A percentile compares a stretch with the other conserved stretches of the same genome.
Evolutionary conservation across 495 filamentous ascomycete species (phyloP).

Genomic region (Podospora bellae-mahoneyi): DNA sequence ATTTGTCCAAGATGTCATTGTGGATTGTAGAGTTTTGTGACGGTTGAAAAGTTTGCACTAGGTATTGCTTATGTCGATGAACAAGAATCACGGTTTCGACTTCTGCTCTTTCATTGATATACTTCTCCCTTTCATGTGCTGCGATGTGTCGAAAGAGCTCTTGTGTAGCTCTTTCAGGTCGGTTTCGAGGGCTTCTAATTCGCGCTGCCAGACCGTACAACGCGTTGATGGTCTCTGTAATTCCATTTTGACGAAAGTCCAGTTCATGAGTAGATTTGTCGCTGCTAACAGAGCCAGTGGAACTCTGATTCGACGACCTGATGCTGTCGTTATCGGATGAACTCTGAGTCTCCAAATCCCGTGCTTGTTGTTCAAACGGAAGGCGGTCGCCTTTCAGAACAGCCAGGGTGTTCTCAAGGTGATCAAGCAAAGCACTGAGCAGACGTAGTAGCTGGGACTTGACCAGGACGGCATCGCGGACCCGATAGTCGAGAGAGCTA

Average conservation of each 20-base stretch:
- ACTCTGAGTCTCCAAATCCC: background rate
- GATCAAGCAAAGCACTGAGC: background rate
- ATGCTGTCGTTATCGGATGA: background rate
- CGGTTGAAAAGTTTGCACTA: background rate
- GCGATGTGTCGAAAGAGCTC: conserved; percentile 7
- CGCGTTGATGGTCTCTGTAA: conserved; percentile 4
- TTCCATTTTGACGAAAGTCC: conserved; percentile 8
- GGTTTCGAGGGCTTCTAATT: conserved; percentile 7
- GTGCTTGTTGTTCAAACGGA: background rate
- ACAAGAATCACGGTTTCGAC: conserved; percentile 1
- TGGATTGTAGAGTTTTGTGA: background rate
- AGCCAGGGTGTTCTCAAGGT: conserved; percentile 1
- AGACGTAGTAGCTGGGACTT: background rate
- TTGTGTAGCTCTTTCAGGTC: conserved; percentile 1
- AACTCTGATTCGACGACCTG: background rate
- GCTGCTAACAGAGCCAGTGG: background rate
- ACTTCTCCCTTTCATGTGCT: conserved; percentile 1
- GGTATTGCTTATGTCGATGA: background rate
- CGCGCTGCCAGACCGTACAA: conserved; percentile 10
- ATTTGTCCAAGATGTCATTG: conserved; percentile 1
- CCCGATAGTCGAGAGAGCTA: conserved; percentile 23
- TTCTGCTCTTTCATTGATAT: conserved; percentile 11
- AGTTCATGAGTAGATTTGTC: conserved; percentile 7
- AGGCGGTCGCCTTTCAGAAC: background rate
- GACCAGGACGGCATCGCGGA: conserved; percentile 18